phyloP scores from a whole-genome alignment of 257 asterid genomes.

The Ilex asprella region DNA sequence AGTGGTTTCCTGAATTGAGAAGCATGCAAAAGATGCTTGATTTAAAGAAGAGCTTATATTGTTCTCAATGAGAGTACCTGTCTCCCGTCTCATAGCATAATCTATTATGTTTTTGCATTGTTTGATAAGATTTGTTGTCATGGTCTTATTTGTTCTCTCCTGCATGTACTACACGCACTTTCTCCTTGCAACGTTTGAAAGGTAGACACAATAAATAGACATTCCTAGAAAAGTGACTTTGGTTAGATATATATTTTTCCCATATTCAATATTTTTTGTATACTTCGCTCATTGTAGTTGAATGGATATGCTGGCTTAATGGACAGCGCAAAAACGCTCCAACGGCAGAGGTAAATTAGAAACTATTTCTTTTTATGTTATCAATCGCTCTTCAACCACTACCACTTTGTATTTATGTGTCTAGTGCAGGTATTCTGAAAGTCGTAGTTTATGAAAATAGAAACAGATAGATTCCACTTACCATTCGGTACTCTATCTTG shows the following conservation, averaged over 20 bases:
- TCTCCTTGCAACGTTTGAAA: background rate
- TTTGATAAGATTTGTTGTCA: background rate
- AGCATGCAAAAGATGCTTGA: background rate
- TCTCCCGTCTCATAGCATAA: too few species aligned
- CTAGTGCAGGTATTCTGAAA: too few species aligned
- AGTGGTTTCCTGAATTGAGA: background rate
- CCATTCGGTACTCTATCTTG: background rate
- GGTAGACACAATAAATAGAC: background rate
- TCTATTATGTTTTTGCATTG: too few species aligned
- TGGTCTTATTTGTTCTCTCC: background rate
- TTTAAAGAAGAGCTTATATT: too few species aligned
- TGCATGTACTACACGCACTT: background rate
- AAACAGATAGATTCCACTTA: too few species aligned
- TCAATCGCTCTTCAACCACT: too few species aligned
- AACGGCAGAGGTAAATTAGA: constrained; percentile 63
- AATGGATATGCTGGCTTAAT: constrained; percentile 99
- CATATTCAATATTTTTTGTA: constrained; percentile 20
- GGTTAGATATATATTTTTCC: constrained; percentile 3
- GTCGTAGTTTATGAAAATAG: background rate
- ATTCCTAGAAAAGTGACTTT: background rate
- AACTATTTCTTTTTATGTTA: background rate
- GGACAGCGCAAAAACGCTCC: constrained; percentile 95
- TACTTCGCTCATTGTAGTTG: constrained; percentile 56
- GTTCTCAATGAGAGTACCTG: too few species aligned
- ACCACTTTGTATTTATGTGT: background rate